A percentile compares a stretch with the other conserved stretches of the same genome.
These are phyloP conservation scores for Heteromeles arbutifolia DNA, from an alignment of 306 rosid species.

Conservation along the genomic window DNA sequence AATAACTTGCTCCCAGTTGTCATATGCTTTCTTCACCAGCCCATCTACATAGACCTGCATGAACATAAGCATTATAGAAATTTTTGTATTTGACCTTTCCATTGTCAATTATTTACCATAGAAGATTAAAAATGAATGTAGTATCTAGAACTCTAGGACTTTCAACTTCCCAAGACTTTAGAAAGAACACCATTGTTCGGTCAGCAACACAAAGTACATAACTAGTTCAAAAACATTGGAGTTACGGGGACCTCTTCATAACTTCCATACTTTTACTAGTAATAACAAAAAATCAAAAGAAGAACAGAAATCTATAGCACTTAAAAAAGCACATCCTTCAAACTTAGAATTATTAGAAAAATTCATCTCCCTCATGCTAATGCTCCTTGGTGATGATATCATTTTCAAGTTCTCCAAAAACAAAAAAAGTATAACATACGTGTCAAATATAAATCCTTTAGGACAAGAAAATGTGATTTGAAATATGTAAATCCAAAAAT, in stretches of 20 bases:
- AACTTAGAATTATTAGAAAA: background rate
- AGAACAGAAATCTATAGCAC: background rate
- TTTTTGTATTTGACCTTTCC: slow-evolving; percentile 9
- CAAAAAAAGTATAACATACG: background rate
- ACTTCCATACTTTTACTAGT: background rate
- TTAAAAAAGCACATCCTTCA: background rate
- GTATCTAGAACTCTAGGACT: slow-evolving; percentile 3
- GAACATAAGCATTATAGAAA: slow-evolving; percentile 24
- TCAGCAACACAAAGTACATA: background rate
- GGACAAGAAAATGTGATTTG: background rate
- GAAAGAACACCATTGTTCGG: background rate
- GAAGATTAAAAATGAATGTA: slow-evolving; percentile 1
- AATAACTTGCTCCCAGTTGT: slow-evolving; percentile 81
- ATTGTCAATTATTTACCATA: background rate
- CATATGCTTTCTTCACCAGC: slow-evolving; percentile 90
- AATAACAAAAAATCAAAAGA: background rate
- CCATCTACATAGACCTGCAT: slow-evolving; percentile 85
- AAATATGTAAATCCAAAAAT: background rate
- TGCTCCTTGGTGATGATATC: background rate
- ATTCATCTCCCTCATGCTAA: background rate
- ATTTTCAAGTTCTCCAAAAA: background rate
- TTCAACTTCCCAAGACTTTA: background rate
- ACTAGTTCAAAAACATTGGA: background rate
- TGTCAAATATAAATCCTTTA: background rate
- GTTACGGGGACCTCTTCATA: background rate